Conservation (phyloP, 441 rosid species). For the Erodium chrysanthum region DNA sequence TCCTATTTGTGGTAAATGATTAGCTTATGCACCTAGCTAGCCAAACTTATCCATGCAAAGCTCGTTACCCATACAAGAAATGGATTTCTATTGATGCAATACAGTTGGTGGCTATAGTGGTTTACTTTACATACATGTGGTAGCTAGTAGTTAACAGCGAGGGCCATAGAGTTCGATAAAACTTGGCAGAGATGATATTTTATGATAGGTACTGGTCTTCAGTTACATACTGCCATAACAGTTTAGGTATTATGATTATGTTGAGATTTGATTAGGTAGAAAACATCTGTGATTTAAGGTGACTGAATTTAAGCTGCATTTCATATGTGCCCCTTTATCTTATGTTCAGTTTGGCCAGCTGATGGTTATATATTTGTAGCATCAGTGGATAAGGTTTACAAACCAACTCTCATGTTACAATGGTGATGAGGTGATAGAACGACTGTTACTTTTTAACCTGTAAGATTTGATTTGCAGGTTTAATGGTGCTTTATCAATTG, state of each 20-base stretch:
- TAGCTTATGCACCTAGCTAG: conserved; percentile 3
- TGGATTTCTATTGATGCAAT: background rate
- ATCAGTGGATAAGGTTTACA: background rate
- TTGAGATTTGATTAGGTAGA: background rate
- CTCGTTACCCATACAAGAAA: background rate
- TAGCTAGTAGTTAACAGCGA: background rate
- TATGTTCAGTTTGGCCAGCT: conserved; percentile 7
- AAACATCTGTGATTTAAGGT: background rate
- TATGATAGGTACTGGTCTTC: background rate
- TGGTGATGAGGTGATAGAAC: background rate
- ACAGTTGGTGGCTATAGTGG: background rate
- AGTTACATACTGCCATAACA: background rate
- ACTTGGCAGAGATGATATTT: background rate
- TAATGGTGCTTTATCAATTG: conserved; percentile 80
- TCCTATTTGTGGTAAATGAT: conserved; percentile 6
- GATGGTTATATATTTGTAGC: background rate
- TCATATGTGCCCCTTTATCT: background rate
- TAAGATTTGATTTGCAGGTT: conserved; percentile 48
- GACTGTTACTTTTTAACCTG: background rate
- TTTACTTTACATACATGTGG: background rate
- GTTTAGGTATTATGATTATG: background rate
- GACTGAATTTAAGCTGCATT: conserved; percentile 6
- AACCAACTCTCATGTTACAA: background rate
- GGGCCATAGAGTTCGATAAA: background rate
- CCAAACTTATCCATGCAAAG: background rate